phyloP scores from a whole-genome alignment of 108 stramenopile genomes.

The Cyclotella baltica region DNA sequence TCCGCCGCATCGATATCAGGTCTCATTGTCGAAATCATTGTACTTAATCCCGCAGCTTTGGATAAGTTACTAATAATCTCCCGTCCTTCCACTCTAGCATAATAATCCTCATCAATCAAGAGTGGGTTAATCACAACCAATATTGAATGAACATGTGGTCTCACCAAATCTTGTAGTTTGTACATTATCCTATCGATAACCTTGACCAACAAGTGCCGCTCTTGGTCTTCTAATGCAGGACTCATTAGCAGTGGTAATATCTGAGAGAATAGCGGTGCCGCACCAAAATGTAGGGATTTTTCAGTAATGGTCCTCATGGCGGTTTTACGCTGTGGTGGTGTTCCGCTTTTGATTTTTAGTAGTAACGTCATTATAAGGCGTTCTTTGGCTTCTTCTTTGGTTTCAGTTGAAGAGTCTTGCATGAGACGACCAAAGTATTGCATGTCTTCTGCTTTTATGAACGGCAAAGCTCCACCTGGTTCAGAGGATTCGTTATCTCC shows the following conservation, averaged over 20 bases:
- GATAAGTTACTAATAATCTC: conserved; percentile 99
- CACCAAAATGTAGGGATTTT: conserved; percentile 94
- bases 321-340: conserved; percentile 98
- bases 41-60: conserved; percentile 99
- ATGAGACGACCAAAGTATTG: conserved; percentile 97
- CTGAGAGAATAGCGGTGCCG: conserved; percentile 96
- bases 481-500: conserved; percentile 54
- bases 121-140: conserved; percentile 98
- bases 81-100: conserved; percentile 97
- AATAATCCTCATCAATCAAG: conserved; percentile 99
- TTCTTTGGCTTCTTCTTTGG: conserved; percentile 86
- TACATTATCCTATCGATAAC: conserved; percentile 99
- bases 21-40: conserved; percentile 99
- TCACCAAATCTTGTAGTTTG: conserved; percentile 96
- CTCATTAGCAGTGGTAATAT: conserved; percentile 98
- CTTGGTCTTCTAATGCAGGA: conserved; percentile 98
- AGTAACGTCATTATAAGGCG: conserved; percentile 92
- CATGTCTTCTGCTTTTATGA: conserved; percentile 98
- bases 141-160: conserved; percentile 97
- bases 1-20: conserved; percentile 99
- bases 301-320: conserved; percentile 99
- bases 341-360: conserved; percentile 98
- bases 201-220: conserved; percentile 98
- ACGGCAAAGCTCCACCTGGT: conserved; percentile 77
- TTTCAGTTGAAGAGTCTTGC: conserved; percentile 90